These are phyloP conservation scores for Elsinoe necatrix DNA, from an alignment of 2,329 filamentous ascomycete species.

Conservation along the genomic window DNA sequence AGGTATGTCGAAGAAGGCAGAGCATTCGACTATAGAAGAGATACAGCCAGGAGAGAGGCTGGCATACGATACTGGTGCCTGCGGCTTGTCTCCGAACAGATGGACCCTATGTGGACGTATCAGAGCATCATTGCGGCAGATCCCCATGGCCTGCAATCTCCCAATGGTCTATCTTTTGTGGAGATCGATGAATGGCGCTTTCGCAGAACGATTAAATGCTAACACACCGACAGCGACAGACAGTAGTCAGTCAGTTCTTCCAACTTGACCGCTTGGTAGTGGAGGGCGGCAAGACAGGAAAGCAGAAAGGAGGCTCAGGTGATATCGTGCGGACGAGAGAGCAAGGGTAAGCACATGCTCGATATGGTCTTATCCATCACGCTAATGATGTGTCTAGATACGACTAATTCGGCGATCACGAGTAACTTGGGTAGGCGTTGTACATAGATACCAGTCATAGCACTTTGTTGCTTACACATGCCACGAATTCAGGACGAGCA, in stretches of 20 bases:
- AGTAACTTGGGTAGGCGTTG: constrained; percentile 15
- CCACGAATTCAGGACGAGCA: not conserved
- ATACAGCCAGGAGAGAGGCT: not conserved
- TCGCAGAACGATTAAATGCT: constrained; percentile 24
- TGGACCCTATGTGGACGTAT: no score
- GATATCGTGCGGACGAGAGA: constrained; percentile 70
- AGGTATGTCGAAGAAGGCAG: constrained; percentile 49
- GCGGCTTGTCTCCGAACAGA: no score
- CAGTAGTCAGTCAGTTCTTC: constrained; percentile 88
- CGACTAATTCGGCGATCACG: not conserved
- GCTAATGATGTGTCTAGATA: not conserved
- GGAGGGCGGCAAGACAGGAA: constrained; percentile 74
- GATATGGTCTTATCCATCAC: not conserved
- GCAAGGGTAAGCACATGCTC: constrained; percentile 52
- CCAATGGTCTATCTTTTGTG: no score
- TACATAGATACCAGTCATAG: constrained; percentile 15
- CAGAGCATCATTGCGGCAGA: no score
- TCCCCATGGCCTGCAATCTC: no score
- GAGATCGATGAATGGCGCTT: not conserved
- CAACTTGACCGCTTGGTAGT: constrained; percentile 86
- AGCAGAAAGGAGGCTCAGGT: constrained; percentile 58
- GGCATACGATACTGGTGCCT: not conserved
- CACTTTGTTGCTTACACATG: constrained; percentile 2
- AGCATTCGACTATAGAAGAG: not conserved
- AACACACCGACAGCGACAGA: constrained; percentile 66